Evolutionary conservation across 2,329 filamentous ascomycete species (phyloP), one percentile per base, ranked within the genome.

Genomic region (Leptosphaerulina australis): DNA sequence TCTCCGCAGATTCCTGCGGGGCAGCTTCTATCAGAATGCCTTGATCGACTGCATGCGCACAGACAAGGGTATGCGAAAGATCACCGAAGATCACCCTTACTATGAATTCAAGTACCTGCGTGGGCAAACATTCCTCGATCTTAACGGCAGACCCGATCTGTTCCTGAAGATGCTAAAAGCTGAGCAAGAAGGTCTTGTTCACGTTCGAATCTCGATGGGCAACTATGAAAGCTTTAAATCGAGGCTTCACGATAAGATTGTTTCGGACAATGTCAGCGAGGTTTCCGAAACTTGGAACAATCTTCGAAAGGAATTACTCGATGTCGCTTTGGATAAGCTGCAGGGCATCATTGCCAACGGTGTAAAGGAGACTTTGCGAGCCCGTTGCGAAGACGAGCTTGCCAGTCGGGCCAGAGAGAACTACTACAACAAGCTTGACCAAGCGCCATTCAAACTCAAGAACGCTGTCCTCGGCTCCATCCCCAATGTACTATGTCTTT

Each of bases 81-180:
- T 99, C 61, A 92, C 96, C 63, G 93, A 97, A 55, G 86, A 94
- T 18, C 92, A 97, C 66, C 91, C 91, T 0, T 97, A 95, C 73
- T 97, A 97, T 70, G 94, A 97, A 73, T 90, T 99, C 78, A 96
- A 99, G 74, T 99, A 99, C 64, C 81, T 99, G 15, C 86, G 91
- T 58, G 91, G 94, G 63, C 92, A 97, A 73, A 89, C 90, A 6
- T 88, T 97, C 54, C 79, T 80, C 31, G 88, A 94, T 59, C 83
- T 97, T 51, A 88, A 91, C 2, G 84, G 86, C 43, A 86, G 89
- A 44, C 94, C 94, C 1, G 92, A 97, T 58, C 79, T 96, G 20
- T 99, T 94, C 70, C 77, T 99, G 47, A 93, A 95, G 75, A 99
- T 99, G 94, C 85, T 97, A 72, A 95, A 91, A 71, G 94, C 94